Conservation (phyloP, 805 yeast genomes). For the Barnettozyma pratensis region DNA sequence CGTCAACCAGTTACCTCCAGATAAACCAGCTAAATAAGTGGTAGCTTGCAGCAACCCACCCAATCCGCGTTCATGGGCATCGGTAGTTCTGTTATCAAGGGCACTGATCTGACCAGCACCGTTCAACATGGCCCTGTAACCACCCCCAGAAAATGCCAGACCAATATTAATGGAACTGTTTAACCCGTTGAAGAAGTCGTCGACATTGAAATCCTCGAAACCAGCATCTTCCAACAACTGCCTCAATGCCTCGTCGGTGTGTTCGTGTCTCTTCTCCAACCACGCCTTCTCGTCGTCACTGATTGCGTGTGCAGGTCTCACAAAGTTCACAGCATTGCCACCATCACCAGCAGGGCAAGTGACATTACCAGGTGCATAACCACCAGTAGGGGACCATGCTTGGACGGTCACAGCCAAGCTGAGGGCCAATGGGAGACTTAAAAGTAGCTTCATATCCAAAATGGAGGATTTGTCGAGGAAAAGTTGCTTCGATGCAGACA, state of each 20-base stretch:
- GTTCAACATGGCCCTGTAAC: slow-evolving; percentile 79
- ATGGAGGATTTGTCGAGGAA: background rate
- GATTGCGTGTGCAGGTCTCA: slow-evolving; percentile 45
- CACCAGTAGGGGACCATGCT: slow-evolving; percentile 41
- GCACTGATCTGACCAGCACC: slow-evolving; percentile 85
- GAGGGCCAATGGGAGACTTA: background rate
- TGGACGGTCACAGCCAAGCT: background rate
- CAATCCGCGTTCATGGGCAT: slow-evolving; percentile 49
- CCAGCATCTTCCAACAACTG: slow-evolving; percentile 38
- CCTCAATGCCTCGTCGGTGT: slow-evolving; percentile 27
- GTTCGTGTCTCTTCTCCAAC: slow-evolving; percentile 36
- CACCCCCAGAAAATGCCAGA: slow-evolving; percentile 76
- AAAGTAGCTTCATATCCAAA: background rate
- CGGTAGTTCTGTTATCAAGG: slow-evolving; percentile 61
- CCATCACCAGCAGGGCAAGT: slow-evolving; percentile 40
- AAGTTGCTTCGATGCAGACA: too few species aligned
- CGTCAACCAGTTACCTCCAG: slow-evolving; percentile 82
- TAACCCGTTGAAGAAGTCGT: slow-evolving; percentile 33
- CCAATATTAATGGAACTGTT: slow-evolving; percentile 43
- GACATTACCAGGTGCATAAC: slow-evolving; percentile 57
- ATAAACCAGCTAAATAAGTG: slow-evolving; percentile 68
- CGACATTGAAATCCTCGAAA: slow-evolving; percentile 39
- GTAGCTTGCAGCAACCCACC: slow-evolving; percentile 70
- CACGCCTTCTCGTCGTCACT: slow-evolving; percentile 46
- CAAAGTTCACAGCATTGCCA: slow-evolving; percentile 7